These are phyloP conservation scores for Diaporthe citriasiana DNA, from an alignment of 2,329 filamentous ascomycete genomes.

Conservation along the genomic window DNA sequence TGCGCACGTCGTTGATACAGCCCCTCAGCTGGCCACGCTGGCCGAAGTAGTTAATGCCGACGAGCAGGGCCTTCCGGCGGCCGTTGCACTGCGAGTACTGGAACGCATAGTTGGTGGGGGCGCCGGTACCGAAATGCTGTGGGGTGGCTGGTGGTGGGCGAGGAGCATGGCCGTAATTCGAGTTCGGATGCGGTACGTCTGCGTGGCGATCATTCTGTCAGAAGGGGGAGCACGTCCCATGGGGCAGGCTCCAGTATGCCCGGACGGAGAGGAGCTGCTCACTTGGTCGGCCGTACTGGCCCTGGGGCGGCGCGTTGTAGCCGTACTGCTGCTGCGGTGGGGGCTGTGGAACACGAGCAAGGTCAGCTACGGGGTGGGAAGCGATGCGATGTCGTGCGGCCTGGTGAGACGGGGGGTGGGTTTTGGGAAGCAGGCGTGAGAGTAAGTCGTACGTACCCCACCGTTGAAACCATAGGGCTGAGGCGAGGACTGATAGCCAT, in stretches of 20 bases:
- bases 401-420: slow-evolving; percentile 33
- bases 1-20: slow-evolving; percentile 97
- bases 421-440: background rate
- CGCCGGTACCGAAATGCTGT: slow-evolving; percentile 84
- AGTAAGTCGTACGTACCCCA: slow-evolving; percentile 32
- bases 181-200: slow-evolving; percentile 49
- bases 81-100: slow-evolving; percentile 95
- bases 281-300: slow-evolving; percentile 66
- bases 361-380: slow-evolving; percentile 10
- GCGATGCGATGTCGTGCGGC: background rate
- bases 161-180: slow-evolving; percentile 71
- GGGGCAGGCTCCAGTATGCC: background rate
- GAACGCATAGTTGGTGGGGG: slow-evolving; percentile 84
- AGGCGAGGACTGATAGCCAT: slow-evolving; percentile 63
- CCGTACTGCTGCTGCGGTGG: slow-evolving; percentile 59
- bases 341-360: slow-evolving; percentile 48
- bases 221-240: slow-evolving; percentile 9
- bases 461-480: slow-evolving; percentile 56
- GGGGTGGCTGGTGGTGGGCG: slow-evolving; percentile 75
- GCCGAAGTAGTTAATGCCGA: slow-evolving; percentile 97
- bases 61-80: slow-evolving; percentile 87
- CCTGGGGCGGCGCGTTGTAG: slow-evolving; percentile 56
- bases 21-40: slow-evolving; percentile 91
- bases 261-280: slow-evolving; percentile 46
- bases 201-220: slow-evolving; percentile 15